A percentile compares a stretch with the other conserved stretches of the same genome.
Conservation (phyloP, 169 alveolate species). For the Plasmodium coatneyi region DNA sequence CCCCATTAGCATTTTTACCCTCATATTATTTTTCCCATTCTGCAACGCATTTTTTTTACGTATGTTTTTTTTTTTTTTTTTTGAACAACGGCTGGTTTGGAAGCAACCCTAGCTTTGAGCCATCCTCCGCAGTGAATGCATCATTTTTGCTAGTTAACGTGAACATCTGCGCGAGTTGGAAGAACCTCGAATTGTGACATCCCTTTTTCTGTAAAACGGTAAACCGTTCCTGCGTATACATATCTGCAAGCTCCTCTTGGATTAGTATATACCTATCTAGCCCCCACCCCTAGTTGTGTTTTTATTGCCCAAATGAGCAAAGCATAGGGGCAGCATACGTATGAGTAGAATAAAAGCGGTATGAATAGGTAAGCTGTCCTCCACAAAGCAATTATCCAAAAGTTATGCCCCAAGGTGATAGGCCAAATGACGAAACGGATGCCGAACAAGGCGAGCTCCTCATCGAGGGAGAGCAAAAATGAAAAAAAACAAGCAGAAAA, state of each 20-base stretch:
- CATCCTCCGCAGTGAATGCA: not conserved
- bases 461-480: not conserved
- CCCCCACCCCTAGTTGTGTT: not conserved
- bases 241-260: not conserved
- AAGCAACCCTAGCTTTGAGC: not conserved
- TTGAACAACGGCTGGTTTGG: not conserved
- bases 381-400: not conserved
- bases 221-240: not conserved
- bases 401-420: not conserved
- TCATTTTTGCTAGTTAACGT: not conserved
- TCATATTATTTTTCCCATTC: not conserved
- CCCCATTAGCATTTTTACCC: not conserved
- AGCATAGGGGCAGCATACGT: not conserved
- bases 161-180: not conserved
- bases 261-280: not conserved
- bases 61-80: too few relatives aligned
- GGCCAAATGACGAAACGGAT: not conserved
- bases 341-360: not conserved
- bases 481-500: slow-evolving; percentile 18
- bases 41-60: not conserved
- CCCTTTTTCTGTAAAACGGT: not conserved
- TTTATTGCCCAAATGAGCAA: not conserved
- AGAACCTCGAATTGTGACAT: not conserved
- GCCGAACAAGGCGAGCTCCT: not conserved
- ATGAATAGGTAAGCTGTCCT: not conserved